Evolutionary conservation across 2,329 filamentous ascomycete species (phyloP), one percentile per base, ranked within the genome.

Genomic region (Ophiostoma novo-ulmi): DNA sequence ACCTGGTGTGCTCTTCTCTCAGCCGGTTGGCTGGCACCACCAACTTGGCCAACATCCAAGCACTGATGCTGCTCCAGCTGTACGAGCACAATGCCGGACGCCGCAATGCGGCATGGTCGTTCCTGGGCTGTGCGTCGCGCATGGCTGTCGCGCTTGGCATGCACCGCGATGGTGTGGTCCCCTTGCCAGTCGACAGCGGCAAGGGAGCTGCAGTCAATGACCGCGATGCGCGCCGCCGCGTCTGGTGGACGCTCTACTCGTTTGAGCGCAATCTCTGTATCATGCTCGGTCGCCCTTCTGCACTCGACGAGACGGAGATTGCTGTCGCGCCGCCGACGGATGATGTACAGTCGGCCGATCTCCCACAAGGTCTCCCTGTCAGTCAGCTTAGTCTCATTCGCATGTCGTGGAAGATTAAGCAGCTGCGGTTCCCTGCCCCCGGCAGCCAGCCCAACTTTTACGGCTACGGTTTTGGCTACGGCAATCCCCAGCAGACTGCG

Each of bases 51-150:
- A 79, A 81, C 0, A 78, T 82, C 11, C 80, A 82, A 74, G 79
- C 80, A 4, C 75, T 82, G 63, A 75, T 82, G 75, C 78, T 82
- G 11, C 78, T 80, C 8, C 79, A 80, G 11, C 74, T 81, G 5
- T 80, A 82, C 71, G 79, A 82, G 38, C 80, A 82, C 76, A 82
- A 82, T 73, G 81, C 80, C 1, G 81, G 80, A 74, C 80, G 81
- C 72, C 78, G 80, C 48, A 81, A 82, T 67, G 72, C 73, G 5
- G 73, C 75, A 74, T 82, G 81, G 81, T 82, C 80, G 68, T 75
- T 82, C 69, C 81, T 80, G 0, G 81, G 81, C 13, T 79, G 80
- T 8, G 80, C 81, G 1, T 76, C 81, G 7, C 78, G 81, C 41
- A 81, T 82, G 69, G 80, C 79, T n/a, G 78, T 80, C 52, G 80